Evolutionary conservation across 2,329 filamentous ascomycete species (phyloP), one percentile per base, ranked within the genome.

Genomic region (Hypoxylon sp.): DNA sequence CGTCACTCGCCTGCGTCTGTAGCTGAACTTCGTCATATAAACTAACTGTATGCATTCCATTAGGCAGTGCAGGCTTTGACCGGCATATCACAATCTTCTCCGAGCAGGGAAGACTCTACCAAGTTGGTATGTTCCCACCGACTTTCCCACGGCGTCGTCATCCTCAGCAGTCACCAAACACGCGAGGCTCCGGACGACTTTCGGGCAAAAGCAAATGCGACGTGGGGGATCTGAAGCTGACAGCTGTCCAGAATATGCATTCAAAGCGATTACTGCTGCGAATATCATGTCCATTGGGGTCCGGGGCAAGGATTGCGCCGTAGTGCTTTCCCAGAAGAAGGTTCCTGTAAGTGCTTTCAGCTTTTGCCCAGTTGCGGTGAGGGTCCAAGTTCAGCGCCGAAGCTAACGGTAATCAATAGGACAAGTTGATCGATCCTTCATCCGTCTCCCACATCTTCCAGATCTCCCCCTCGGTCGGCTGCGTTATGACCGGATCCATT

Each of bases 81-180:
- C 89, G 96, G 85, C 96, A 99, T 83, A 99, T 99, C 77, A 99
- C 96, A 79, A 98, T 99, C 86, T 99, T 99, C 85, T 97, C 96
- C 68, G 96, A 99, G 81, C 94, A 97, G 83, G 96, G 96, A 77
- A 90, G 96, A 80, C 86, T 99, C 80, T 99, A 98, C 81, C 96
- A 99, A 97, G 96, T 99, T 81, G 96, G 96, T 98, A 87, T 77
- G 93, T 87, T 64, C 46, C 57, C 38, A 58, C 46, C 42, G n/a
- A 11, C 49, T 26, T 57, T 50, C 54, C 38, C 28, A 22, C 40
- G 56, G 60, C 56, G 48, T 54, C 67, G 60, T 66, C 54, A 59
- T 50, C 50, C 32, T 59, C 58, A 61, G 56, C 63, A 22, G 49
- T 44, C 53, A 60, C 32, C 32, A 42, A 40, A 44, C 42, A 59